Evolutionary conservation across 2,329 filamentous ascomycete species (phyloP).

Genomic region (Talaromyces sp.): DNA sequence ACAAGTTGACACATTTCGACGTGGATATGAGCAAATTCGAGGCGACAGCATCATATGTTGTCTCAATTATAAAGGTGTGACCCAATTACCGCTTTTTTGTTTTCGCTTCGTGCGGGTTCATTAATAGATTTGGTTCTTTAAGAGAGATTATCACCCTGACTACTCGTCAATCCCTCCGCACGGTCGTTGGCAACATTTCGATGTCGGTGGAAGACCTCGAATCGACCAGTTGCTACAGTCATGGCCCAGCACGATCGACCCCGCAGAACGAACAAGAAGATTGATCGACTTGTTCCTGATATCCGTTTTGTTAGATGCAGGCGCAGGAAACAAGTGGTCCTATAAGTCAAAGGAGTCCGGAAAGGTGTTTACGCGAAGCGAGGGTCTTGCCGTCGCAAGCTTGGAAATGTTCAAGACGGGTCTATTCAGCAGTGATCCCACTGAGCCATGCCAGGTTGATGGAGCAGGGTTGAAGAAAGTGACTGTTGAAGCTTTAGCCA

Average conservation of each 20-base stretch:
- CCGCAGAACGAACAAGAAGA: conserved; percentile 47
- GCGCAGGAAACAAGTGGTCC: conserved; percentile 83
- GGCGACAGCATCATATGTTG: conserved; percentile 78
- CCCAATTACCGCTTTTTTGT: background rate
- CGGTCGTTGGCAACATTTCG: conserved; percentile 60
- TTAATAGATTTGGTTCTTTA: conserved; percentile 6
- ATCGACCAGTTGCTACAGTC: conserved; percentile 42
- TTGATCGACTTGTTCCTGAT: conserved; percentile 59
- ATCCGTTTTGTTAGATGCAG: conserved; percentile 60
- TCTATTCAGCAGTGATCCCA: conserved; percentile 74
- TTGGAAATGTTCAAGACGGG: conserved; percentile 93
- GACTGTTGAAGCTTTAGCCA: conserved; percentile 68
- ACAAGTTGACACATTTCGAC: conserved; percentile 78
- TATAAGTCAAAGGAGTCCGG: conserved; percentile 91
- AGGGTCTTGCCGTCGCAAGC: conserved; percentile 74
- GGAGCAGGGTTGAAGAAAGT: conserved; percentile 70
- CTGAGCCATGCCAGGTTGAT: conserved; percentile 85
- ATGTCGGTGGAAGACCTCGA: conserved; percentile 51
- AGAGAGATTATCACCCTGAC: conserved; percentile 66
- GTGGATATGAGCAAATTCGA: conserved; percentile 80
- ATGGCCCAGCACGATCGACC: conserved; percentile 44
- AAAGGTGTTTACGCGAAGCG: conserved; percentile 74
- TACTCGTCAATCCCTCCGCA: conserved; percentile 77
- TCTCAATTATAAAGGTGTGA: conserved; percentile 87
- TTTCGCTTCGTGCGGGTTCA: too few species aligned